A percentile compares a stretch with the other conserved stretches of the same genome.
These are phyloP conservation scores for Dothidotthia symphoricarpi DNA, from an alignment of 2,329 filamentous ascomycete genomes.

Conservation along the genomic window DNA sequence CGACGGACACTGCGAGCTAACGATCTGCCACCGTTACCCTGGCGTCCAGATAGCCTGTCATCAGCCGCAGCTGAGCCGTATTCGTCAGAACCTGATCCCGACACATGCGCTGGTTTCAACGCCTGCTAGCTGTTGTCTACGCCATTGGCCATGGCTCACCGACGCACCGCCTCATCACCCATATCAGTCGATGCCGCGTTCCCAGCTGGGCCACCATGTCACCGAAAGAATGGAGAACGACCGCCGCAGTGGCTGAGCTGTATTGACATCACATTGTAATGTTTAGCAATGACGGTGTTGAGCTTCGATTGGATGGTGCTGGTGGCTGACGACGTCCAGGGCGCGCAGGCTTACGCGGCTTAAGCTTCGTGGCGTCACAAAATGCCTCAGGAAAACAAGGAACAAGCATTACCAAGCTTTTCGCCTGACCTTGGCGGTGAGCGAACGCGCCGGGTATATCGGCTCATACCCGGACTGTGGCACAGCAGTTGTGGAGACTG, in stretches of 20 bases:
- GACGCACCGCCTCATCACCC: slow-evolving; percentile 17
- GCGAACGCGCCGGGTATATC: slow-evolving; percentile 1
- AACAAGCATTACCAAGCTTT: slow-evolving; percentile 32
- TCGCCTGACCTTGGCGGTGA: slow-evolving; percentile 25
- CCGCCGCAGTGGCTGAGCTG: slow-evolving; percentile 14
- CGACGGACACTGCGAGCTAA: not conserved
- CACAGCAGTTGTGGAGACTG: slow-evolving; percentile 10
- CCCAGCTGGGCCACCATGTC: slow-evolving; percentile 1
- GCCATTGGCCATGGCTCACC: slow-evolving; percentile 12
- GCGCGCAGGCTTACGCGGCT: slow-evolving; percentile 12
- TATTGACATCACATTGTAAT: not conserved
- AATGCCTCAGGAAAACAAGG: slow-evolving; percentile 23
- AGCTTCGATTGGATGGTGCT: slow-evolving; percentile 9
- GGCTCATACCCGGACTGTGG: slow-evolving; percentile 3
- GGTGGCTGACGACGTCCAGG: slow-evolving; percentile 13
- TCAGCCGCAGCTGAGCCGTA: slow-evolving; percentile 6
- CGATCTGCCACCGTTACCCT: too few relatives aligned
- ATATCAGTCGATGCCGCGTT: slow-evolving; percentile 1
- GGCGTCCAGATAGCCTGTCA: too few relatives aligned
- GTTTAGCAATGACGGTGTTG: slow-evolving; percentile 5
- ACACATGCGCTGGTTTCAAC: slow-evolving; percentile 9
- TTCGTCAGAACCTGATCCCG: slow-evolving; percentile 5
- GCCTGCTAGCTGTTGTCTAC: slow-evolving; percentile 2
- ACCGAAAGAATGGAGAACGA: slow-evolving; percentile 4
- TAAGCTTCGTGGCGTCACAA: slow-evolving; percentile 30